Base-by-base conservation (phyloP, 805 yeast species). In the Metschnikowia noctiluminum region DNA sequence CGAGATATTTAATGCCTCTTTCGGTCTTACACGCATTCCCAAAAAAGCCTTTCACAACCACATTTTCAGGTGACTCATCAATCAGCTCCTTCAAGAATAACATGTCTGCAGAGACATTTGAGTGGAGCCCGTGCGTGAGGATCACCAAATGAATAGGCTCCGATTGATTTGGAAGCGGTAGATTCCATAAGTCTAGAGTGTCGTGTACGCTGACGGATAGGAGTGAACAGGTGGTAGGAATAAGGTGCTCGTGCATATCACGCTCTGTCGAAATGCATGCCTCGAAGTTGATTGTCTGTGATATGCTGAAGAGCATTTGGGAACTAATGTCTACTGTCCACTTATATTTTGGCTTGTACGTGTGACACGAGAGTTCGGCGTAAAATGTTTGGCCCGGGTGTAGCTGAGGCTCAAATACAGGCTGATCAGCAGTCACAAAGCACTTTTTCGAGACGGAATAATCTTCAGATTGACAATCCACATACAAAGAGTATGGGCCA, bases 71-170 rank as follows among this genome's bases (percentile, higher is more conserved):
- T 0, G 76, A 64, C 28, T 69, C 63, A 54, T 88, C 94, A 13
- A 94, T 80, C 57, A 77, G 77, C 59, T 94, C 98, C 56, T 90
- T 90, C 48, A 92, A 60, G 59, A 85, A 91, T 15, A 88, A 74
- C 95, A 94, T 81, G 65, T 94, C 99, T 10, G 96, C 89, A 1
- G 94, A 84, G 5, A 84, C 79, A 60, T 91, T 94, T 1, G 97
- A 88, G 60, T 89, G 96, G 27, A 94, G 76, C 0, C 99, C 99
- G 64, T 94, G 99, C 0, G 97, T 89, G 11, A 91, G 57, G 4
- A 94, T 74, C 2, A 92, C 94, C 48, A 94, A 70, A 70, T 94
- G 99, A 12, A 84, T 79, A 0, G 95, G 94, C 49, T 68, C 64
- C 0, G 75, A 69, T 10, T 68, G 48, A 48, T 60, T 49, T 2